These are phyloP conservation scores for Suillus weaverae DNA, from an alignment of 768 basidiomycete genomes.

Conservation along the genomic window DNA sequence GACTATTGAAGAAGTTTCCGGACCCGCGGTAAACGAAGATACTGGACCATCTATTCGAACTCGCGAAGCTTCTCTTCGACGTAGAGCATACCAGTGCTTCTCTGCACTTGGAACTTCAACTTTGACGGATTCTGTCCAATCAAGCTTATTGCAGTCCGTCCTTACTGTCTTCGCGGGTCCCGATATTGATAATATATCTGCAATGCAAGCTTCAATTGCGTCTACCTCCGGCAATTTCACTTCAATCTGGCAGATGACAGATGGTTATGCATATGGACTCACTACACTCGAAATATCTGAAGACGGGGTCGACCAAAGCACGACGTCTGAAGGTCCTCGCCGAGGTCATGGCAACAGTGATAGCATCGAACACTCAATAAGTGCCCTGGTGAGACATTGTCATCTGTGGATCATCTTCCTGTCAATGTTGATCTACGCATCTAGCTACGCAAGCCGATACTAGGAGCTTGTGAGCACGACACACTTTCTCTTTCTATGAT, in stretches of 20 bases:
- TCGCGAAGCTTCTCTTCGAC: slow-evolving; percentile 79
- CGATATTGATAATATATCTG: slow-evolving; percentile 79
- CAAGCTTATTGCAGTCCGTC: slow-evolving; percentile 75
- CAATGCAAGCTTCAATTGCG: slow-evolving; percentile 89
- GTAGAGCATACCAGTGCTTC: slow-evolving; percentile 90
- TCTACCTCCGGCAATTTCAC: slow-evolving; percentile 82
- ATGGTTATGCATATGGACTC: slow-evolving; percentile 92
- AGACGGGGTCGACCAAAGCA: slow-evolving; percentile 35
- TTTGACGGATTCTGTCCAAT: slow-evolving; percentile 82
- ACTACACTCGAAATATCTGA: slow-evolving; percentile 63
- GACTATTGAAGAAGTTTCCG: slow-evolving; percentile 62
- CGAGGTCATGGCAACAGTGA: slow-evolving; percentile 65
- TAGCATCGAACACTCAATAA: slow-evolving; percentile 76
- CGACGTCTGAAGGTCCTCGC: slow-evolving; percentile 3
- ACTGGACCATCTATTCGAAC: slow-evolving; percentile 62
- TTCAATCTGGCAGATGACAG: slow-evolving; percentile 80
- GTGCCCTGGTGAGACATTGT: slow-evolving; percentile 59
- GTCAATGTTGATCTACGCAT: not conserved
- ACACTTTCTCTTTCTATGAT: slow-evolving; percentile 66
- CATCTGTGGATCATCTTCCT: not conserved
- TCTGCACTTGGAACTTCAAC: slow-evolving; percentile 74
- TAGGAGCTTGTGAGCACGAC: slow-evolving; percentile 87
- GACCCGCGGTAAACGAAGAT: slow-evolving; percentile 35
- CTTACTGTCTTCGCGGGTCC: slow-evolving; percentile 83
- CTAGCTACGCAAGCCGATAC: slow-evolving; percentile 62